Percentiles rank a stretch among this genome's conserved stretches.
Conservation (phyloP, 345 rosid species). For the Salix koriyanagi region DNA sequence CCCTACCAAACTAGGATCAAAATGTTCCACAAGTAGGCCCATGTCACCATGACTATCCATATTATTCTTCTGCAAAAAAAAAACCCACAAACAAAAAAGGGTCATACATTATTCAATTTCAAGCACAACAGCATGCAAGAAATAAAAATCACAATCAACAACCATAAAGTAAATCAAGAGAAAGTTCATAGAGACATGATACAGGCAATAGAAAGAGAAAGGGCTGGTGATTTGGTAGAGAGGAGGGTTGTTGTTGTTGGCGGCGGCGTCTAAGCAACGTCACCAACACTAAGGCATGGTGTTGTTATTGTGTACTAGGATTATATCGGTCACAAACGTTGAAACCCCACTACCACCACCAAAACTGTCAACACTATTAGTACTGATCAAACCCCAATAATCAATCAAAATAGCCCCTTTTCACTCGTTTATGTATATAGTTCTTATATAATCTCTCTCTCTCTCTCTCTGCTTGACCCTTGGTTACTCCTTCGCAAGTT, state of each 20-base stretch:
- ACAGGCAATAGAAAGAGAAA: constrained; percentile 45
- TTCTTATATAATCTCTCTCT: background rate
- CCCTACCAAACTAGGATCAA: constrained; percentile 37
- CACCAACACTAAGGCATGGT: constrained; percentile 30
- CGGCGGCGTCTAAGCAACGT: constrained; percentile 33
- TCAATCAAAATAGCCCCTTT: constrained; percentile 25
- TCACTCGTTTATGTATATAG: background rate
- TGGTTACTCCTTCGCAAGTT: no score
- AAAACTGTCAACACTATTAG: constrained; percentile 1
- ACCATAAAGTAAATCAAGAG: constrained; percentile 2
- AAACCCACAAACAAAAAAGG: constrained; percentile 5
- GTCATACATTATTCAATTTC: background rate
- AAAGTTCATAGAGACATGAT: constrained; percentile 1
- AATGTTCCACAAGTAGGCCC: constrained; percentile 42
- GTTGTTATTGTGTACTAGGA: constrained; percentile 10
- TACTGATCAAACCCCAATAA: constrained; percentile 38
- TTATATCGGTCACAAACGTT: constrained; percentile 30
- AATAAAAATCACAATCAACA: background rate
- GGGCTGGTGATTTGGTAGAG: constrained; percentile 38
- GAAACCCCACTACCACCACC: constrained; percentile 17
- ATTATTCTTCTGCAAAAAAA: constrained; percentile 31
- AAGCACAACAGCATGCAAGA: constrained; percentile 3
- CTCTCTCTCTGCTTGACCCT: background rate
- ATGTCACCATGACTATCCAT: constrained; percentile 44
- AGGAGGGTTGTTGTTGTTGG: background rate